These are phyloP conservation scores for Porcisia hertigi DNA, from an alignment of 208 protist species.

Conservation along the genomic window DNA sequence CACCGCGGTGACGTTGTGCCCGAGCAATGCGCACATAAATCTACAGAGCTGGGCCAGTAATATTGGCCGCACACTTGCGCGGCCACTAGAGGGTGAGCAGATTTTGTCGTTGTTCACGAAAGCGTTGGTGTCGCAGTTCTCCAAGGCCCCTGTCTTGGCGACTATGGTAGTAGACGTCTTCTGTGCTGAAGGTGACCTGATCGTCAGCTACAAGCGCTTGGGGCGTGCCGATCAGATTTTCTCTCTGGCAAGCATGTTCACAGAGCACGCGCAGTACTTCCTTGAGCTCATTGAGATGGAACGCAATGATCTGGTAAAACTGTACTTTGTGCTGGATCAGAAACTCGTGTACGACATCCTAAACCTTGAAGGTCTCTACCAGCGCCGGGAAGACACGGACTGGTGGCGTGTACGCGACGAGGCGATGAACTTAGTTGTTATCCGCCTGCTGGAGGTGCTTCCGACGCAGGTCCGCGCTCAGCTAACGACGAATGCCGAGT, in stretches of 20 bases:
- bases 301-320: conserved; percentile 53
- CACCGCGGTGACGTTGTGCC: conserved; percentile 51
- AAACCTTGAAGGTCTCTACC: conserved; percentile 61
- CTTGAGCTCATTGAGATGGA: conserved; percentile 75
- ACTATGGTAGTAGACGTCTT: conserved; percentile 75
- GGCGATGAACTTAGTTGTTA: conserved; percentile 65
- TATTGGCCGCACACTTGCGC: conserved; percentile 37
- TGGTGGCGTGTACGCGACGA: conserved; percentile 61
- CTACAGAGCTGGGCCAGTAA: conserved; percentile 62
- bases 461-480: conserved; percentile 63
- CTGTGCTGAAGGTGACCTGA: conserved; percentile 75
- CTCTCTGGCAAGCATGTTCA: conserved; percentile 73
- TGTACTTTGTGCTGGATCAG: conserved; percentile 78
- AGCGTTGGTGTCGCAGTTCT: conserved; percentile 81
- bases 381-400: conserved; percentile 43
- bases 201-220: conserved; percentile 65
- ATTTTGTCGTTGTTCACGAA: conserved; percentile 73
- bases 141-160: conserved; percentile 64
- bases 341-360: conserved; percentile 66
- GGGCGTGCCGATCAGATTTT: conserved; percentile 60
- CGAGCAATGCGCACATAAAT: conserved; percentile 37
- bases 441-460: conserved; percentile 57
- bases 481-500: conserved; percentile 56
- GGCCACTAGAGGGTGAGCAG: conserved; percentile 34
- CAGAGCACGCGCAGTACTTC: conserved; percentile 70